Conservation (phyloP, 805 yeast species). For the Starmera caribaea region DNA sequence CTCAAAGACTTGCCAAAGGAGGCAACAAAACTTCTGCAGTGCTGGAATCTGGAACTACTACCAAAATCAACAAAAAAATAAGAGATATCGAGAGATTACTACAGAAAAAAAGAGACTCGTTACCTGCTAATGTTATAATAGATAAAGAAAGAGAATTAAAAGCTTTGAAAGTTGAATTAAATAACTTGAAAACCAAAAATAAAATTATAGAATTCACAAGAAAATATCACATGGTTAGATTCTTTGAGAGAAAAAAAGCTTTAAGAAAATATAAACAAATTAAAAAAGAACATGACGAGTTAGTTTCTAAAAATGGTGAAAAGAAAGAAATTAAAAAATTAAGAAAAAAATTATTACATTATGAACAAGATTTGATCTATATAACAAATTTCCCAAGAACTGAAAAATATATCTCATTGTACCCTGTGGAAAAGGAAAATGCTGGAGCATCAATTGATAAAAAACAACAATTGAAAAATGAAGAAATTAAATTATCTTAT, state of each 20-base stretch:
- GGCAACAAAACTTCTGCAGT: neutral
- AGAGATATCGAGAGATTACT: conserved; percentile 77
- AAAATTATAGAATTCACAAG: conserved; percentile 45
- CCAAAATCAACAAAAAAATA: conserved; percentile 73
- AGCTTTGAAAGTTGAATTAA: conserved; percentile 51
- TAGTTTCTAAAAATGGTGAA: conserved; percentile 17
- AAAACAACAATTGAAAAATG: conserved; percentile 33
- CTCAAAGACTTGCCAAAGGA: neutral
- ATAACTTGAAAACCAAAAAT: conserved; percentile 32
- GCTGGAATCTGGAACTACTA: conserved; percentile 14
- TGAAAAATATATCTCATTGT: conserved; percentile 72
- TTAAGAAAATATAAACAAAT: conserved; percentile 50
- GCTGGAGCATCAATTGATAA: conserved; percentile 13
- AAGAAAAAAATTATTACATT: conserved; percentile 41
- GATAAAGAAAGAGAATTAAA: conserved; percentile 71
- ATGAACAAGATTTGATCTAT: conserved; percentile 66
- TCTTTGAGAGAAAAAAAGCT: conserved; percentile 86
- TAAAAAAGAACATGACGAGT: conserved; percentile 21
- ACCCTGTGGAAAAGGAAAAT: conserved; percentile 38
- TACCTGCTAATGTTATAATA: conserved; percentile 55
- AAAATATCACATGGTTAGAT: conserved; percentile 88
- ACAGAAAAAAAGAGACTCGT: conserved; percentile 36
- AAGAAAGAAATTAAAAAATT: conserved; percentile 28
- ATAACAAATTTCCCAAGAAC: conserved; percentile 68
- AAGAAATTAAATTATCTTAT: conserved; percentile 33